phyloP scores from a whole-genome alignment of 2,329 filamentous ascomycete genomes.

The Penicillium fuscoglaucum region DNA sequence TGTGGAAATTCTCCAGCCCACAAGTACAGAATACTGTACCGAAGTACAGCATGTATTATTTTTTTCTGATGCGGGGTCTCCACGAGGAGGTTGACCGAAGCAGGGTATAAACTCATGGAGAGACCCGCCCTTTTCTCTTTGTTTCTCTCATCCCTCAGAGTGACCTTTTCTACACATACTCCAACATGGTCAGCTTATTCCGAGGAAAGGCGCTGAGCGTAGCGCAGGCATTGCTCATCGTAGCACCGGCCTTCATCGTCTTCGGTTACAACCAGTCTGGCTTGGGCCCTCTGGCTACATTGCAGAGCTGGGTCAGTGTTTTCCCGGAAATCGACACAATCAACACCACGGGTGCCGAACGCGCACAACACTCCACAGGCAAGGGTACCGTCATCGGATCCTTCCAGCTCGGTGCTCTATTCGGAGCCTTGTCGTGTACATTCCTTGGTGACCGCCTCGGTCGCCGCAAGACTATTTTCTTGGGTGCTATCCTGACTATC shows the following conservation, averaged over 20 bases:
- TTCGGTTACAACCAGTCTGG: constrained; percentile 30
- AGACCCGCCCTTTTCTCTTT: background rate
- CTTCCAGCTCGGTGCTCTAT: constrained; percentile 19
- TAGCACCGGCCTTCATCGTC: constrained; percentile 24
- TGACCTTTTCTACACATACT: background rate
- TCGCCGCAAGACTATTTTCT: constrained; percentile 48
- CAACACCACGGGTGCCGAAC: constrained; percentile 25
- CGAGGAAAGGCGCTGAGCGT: constrained; percentile 20
- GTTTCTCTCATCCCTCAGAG: constrained; percentile 1
- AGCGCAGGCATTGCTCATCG: constrained; percentile 37
- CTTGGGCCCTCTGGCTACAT: constrained; percentile 20
- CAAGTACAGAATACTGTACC: background rate
- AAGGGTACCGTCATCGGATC: constrained; percentile 31
- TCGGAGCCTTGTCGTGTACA: constrained; percentile 21
- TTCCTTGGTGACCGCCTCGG: constrained; percentile 49
- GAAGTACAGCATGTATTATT: background rate
- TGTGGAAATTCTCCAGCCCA: background rate
- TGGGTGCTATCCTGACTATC: constrained; percentile 46
- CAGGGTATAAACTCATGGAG: constrained; percentile 7
- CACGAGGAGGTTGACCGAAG: constrained; percentile 5
- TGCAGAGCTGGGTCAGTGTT: constrained; percentile 22
- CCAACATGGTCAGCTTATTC: constrained; percentile 12
- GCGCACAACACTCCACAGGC: constrained; percentile 21
- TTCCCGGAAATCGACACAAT: constrained; percentile 45
- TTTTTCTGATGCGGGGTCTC: constrained; percentile 20